Conservation (phyloP, 768 basidiomycete species). For the Panus rudis region DNA sequence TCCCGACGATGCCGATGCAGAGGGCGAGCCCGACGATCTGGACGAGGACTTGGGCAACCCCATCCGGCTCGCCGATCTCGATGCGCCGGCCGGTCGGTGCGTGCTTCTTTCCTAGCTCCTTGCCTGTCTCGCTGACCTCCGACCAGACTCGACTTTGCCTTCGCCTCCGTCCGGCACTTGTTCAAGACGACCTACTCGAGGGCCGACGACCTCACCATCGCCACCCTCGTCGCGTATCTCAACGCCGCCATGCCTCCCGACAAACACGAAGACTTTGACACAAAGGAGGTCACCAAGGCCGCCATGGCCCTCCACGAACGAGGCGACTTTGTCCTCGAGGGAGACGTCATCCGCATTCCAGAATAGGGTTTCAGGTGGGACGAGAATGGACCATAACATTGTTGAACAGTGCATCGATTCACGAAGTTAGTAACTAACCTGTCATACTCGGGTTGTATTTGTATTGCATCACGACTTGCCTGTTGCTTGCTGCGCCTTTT, state of each 20-base stretch:
- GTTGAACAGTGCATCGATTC: neutral
- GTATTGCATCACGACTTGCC: neutral
- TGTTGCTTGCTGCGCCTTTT: neutral
- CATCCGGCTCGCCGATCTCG: slow-evolving; percentile 46
- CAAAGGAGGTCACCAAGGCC: slow-evolving; percentile 49
- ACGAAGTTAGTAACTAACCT: neutral
- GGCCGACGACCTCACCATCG: slow-evolving; percentile 64
- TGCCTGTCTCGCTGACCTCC: slow-evolving; percentile 5
- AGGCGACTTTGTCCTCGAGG: slow-evolving; percentile 24
- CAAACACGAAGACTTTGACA: slow-evolving; percentile 80
- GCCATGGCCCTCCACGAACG: slow-evolving; percentile 25
- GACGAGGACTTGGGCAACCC: slow-evolving; percentile 12
- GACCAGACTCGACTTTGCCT: slow-evolving; percentile 51
- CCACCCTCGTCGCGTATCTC: slow-evolving; percentile 60
- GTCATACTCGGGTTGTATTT: neutral
- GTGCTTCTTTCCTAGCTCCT: slow-evolving; percentile 17
- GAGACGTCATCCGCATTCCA: slow-evolving; percentile 24
- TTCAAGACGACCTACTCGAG: slow-evolving; percentile 62
- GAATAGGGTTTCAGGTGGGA: slow-evolving; percentile 1
- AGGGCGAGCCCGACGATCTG: slow-evolving; percentile 17
- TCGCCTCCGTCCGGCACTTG: slow-evolving; percentile 53
- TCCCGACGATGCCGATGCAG: slow-evolving; percentile 19
- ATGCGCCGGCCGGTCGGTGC: slow-evolving; percentile 55
- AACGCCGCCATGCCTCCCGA: slow-evolving; percentile 72
- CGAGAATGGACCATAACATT: neutral